These are phyloP conservation scores for Seminavis robusta DNA, from an alignment of 108 stramenopile genomes.

Conservation along the genomic window DNA sequence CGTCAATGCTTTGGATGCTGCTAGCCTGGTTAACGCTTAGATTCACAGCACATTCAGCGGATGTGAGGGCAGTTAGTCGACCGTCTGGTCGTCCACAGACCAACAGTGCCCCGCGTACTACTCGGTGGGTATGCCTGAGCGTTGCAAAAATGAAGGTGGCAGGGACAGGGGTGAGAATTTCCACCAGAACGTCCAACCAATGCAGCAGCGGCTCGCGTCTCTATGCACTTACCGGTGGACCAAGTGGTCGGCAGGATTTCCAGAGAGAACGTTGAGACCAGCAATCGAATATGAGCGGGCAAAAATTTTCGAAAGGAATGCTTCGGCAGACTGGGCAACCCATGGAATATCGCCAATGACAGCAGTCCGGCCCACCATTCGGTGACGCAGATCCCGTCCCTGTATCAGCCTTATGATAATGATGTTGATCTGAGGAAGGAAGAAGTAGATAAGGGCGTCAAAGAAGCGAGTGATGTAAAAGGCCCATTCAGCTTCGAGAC, in stretches of 20 bases:
- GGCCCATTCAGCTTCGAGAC: constrained; percentile 12
- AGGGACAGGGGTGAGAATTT: too few species aligned
- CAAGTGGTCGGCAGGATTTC: constrained; percentile 75
- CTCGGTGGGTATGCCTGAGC: constrained; percentile 48
- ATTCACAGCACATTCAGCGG: constrained; percentile 61
- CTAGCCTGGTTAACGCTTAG: constrained; percentile 80
- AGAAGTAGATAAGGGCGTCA: constrained; percentile 77
- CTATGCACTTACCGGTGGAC: constrained; percentile 72
- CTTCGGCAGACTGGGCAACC: constrained; percentile 72
- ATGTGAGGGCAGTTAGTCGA: constrained; percentile 65
- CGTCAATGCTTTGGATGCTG: constrained; percentile 61
- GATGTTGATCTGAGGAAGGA: constrained; percentile 67
- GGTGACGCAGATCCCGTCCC: constrained; percentile 56
- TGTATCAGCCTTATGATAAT: constrained; percentile 51
- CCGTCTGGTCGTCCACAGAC: constrained; percentile 87
- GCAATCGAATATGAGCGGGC: constrained; percentile 72
- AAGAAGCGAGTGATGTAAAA: constrained; percentile 33
- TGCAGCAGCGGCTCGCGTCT: too few species aligned
- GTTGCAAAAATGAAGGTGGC: neutral
- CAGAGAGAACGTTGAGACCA: constrained; percentile 61
- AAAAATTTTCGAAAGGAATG: constrained; percentile 78
- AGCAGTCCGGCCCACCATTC: constrained; percentile 80
- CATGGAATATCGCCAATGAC: constrained; percentile 81
- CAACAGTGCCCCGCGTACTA: constrained; percentile 67
- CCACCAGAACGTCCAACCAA: too few species aligned